These are phyloP conservation scores for Monosporozyma servazzii DNA, from an alignment of 805 yeast genomes.

Conservation along the genomic window DNA sequence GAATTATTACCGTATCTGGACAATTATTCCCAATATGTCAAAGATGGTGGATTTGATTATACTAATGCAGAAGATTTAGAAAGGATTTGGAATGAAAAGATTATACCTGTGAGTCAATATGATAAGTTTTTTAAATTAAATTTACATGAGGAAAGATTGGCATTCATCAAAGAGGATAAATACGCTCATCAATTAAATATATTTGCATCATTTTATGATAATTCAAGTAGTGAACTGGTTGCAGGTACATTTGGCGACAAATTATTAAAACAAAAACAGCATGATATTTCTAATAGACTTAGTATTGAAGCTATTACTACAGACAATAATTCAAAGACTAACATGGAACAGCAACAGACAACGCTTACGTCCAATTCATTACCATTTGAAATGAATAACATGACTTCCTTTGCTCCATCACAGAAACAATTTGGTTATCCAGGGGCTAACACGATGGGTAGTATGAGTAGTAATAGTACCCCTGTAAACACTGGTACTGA, in stretches of 20 bases:
- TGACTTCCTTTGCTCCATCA: neutral
- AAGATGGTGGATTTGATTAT: neutral
- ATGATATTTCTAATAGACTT: neutral
- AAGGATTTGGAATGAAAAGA: slow-evolving; percentile 12
- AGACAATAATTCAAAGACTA: too few species aligned
- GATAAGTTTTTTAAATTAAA: slow-evolving; percentile 9
- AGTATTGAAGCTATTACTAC: neutral
- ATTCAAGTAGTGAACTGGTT: slow-evolving; percentile 15
- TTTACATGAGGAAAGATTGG: slow-evolving; percentile 11
- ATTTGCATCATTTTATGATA: slow-evolving; percentile 22
- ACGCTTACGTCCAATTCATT: neutral
- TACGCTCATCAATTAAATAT: slow-evolving; percentile 12
- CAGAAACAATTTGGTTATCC: neutral
- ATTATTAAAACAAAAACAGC: neutral
- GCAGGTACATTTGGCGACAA: slow-evolving; percentile 2
- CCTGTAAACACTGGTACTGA: neutral
- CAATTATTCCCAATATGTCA: slow-evolving; percentile 1
- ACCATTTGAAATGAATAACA: neutral
- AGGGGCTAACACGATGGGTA: neutral
- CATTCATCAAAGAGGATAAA: slow-evolving; percentile 10
- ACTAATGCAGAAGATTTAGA: slow-evolving; percentile 7
- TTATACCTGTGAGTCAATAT: slow-evolving; percentile 13
- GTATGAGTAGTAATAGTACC: slow-evolving; percentile 1
- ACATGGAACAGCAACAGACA: neutral
- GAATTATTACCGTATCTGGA: slow-evolving; percentile 2